These are phyloP conservation scores for Chrysochromulina tobinii DNA, from an alignment of 78 protist genomes.

Conservation along the genomic window DNA sequence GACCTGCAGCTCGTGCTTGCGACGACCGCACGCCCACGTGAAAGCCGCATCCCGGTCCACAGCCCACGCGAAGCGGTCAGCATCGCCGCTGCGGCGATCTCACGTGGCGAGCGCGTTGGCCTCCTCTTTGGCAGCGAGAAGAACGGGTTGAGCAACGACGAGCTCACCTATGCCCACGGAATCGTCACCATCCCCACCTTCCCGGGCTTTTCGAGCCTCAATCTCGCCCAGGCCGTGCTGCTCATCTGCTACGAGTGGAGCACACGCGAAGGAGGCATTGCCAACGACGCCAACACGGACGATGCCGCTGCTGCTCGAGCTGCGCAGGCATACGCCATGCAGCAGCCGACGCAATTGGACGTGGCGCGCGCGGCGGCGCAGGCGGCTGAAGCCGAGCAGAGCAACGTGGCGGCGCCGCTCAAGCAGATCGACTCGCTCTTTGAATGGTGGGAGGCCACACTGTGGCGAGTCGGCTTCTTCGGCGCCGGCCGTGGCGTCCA, in stretches of 20 bases:
- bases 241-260: background rate
- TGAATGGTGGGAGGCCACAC: background rate
- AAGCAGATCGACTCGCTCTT: background rate
- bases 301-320: background rate
- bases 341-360: too few species aligned
- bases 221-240: slow-evolving; percentile 20
- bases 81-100: background rate
- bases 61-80: background rate
- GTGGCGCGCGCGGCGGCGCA: too few species aligned
- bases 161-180: background rate
- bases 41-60: background rate
- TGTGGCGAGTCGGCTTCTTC: background rate
- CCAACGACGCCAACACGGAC: background rate
- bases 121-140: background rate
- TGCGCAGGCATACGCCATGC: too few species aligned
- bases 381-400: background rate
- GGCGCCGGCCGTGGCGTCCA: background rate
- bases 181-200: background rate
- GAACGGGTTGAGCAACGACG: slow-evolving; percentile 2
- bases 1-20: background rate
- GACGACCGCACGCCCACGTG: slow-evolving; percentile 9
- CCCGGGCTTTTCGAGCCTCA: background rate
- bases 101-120: background rate
- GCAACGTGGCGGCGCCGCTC: background rate
- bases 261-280: background rate